phyloP scores from a whole-genome alignment of 2,329 filamentous ascomycete species.

The Fusarium foetens region DNA sequence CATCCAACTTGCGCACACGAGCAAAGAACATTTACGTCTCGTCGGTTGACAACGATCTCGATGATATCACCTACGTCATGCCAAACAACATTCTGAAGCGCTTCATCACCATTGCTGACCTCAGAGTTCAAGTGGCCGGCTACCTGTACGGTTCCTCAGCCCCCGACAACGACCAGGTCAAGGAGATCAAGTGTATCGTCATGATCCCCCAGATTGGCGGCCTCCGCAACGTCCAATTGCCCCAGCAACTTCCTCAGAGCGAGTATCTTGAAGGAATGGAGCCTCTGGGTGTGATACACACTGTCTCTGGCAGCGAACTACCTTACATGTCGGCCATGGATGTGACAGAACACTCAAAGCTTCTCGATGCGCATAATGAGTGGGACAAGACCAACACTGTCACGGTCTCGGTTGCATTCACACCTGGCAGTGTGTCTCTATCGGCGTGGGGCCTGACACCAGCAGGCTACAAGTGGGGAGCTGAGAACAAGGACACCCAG shows the following conservation, averaged over 20 bases:
- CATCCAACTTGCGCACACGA: constrained; percentile 91
- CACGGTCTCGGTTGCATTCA: constrained; percentile 96
- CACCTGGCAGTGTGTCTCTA: constrained; percentile 93
- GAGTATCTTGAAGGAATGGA: constrained; percentile 89
- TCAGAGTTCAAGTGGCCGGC: constrained; percentile 94
- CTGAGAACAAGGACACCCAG: constrained; percentile 90
- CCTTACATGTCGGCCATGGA: constrained; percentile 96
- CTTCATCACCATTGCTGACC: constrained; percentile 96
- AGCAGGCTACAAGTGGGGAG: constrained; percentile 95
- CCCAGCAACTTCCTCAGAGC: constrained; percentile 89
- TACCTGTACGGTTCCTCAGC: constrained; percentile 95
- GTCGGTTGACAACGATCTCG: constrained; percentile 89
- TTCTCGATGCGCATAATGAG: constrained; percentile 80
- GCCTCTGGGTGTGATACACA: constrained; percentile 94
- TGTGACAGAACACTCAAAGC: constrained; percentile 90
- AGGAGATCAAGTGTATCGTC: constrained; percentile 95
- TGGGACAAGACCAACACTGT: constrained; percentile 85
- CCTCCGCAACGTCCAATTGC: constrained; percentile 89
- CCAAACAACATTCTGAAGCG: constrained; percentile 98
- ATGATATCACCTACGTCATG: constrained; percentile 97
- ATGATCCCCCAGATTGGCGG: constrained; percentile 98
- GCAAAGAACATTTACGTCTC: constrained; percentile 99
- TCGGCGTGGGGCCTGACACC: constrained; percentile 94
- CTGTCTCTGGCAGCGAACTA: constrained; percentile 91
- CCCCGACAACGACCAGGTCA: constrained; percentile 94